These are phyloP conservation scores for Astrocystis sublimbata DNA, from an alignment of 495 filamentous ascomycete species.

Conservation along the genomic window DNA sequence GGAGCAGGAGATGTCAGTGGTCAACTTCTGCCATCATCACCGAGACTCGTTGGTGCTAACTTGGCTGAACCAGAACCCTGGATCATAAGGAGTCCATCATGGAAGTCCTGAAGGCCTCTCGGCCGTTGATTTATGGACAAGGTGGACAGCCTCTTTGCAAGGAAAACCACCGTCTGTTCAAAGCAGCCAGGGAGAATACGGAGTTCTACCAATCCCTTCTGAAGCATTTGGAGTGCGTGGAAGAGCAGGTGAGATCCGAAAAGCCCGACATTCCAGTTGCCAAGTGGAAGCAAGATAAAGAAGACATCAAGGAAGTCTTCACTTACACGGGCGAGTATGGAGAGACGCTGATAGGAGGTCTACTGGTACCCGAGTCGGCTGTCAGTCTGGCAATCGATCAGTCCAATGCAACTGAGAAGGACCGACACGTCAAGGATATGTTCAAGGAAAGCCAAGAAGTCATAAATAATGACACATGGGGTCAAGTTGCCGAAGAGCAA, in stretches of 20 bases:
- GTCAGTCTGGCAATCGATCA: conserved; percentile 16
- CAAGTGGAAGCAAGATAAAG: conserved; percentile 39
- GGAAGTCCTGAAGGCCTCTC: conserved; percentile 16
- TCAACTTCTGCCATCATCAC: not conserved
- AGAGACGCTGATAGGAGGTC: conserved; percentile 35
- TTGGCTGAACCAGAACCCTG: conserved; percentile 14
- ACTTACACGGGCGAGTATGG: conserved; percentile 35
- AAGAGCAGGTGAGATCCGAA: conserved; percentile 24
- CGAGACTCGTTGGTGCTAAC: not conserved
- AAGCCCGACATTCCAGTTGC: conserved; percentile 28
- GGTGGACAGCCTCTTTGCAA: conserved; percentile 13
- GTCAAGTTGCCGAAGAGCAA: conserved; percentile 34
- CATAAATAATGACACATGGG: conserved; percentile 36
- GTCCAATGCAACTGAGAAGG: conserved; percentile 29
- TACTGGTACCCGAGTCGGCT: conserved; percentile 26
- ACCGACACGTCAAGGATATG: conserved; percentile 30
- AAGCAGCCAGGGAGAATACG: conserved; percentile 18
- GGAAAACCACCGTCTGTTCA: conserved; percentile 26
- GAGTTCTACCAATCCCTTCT: conserved; percentile 20
- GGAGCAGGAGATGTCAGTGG: conserved; percentile 26
- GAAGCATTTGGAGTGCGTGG: conserved; percentile 27
- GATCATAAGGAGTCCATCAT: conserved; percentile 4
- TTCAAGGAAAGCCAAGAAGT: conserved; percentile 36
- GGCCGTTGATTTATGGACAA: not conserved
- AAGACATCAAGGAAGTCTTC: conserved; percentile 36